These are phyloP conservation scores for Geranomyces michiganensis DNA, from an alignment of 192 early-diverging fungal genomes.

Conservation along the genomic window DNA sequence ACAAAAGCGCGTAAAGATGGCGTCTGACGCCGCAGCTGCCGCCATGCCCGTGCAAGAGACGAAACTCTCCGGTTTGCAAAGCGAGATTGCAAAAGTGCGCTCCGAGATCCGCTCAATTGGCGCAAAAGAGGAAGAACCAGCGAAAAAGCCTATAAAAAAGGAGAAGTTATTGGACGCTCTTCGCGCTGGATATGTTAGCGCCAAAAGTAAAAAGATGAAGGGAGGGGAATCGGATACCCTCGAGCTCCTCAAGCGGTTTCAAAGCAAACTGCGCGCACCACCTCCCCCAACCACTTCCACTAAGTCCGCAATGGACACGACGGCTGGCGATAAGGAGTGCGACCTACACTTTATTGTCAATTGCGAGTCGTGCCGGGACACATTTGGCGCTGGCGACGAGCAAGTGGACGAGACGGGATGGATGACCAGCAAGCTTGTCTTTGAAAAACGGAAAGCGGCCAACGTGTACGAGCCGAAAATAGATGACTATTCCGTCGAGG, in stretches of 20 bases:
- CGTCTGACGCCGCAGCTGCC: not conserved
- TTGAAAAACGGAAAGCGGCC: constrained; percentile 65
- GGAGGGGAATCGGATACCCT: constrained; percentile 32
- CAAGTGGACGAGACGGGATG: constrained; percentile 64
- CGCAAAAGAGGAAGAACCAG: constrained; percentile 20
- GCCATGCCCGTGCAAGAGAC: constrained; percentile 26
- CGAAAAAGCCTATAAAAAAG: constrained; percentile 15
- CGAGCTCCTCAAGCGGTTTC: constrained; percentile 28
- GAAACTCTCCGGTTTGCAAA: constrained; percentile 41
- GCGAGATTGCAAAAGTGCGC: constrained; percentile 67
- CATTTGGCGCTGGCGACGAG: constrained; percentile 47
- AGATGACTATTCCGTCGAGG: constrained; percentile 51
- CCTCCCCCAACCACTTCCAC: not conserved
- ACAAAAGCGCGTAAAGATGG: constrained; percentile 13
- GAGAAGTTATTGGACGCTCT: constrained; percentile 22
- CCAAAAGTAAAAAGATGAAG: constrained; percentile 30
- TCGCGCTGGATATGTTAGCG: constrained; percentile 29
- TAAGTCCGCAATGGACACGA: constrained; percentile 9
- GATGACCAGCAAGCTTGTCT: constrained; percentile 77
- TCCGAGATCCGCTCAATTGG: constrained; percentile 67
- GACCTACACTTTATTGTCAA: constrained; percentile 66
- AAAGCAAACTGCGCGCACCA: constrained; percentile 11
- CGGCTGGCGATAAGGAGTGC: constrained; percentile 52
- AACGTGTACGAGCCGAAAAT: constrained; percentile 56
- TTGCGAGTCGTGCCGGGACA: constrained; percentile 73